Evolutionary conservation across 768 basidiomycete species (phyloP), one percentile per base, ranked within the genome.

Genomic region (Phaeolepiota aurea): DNA sequence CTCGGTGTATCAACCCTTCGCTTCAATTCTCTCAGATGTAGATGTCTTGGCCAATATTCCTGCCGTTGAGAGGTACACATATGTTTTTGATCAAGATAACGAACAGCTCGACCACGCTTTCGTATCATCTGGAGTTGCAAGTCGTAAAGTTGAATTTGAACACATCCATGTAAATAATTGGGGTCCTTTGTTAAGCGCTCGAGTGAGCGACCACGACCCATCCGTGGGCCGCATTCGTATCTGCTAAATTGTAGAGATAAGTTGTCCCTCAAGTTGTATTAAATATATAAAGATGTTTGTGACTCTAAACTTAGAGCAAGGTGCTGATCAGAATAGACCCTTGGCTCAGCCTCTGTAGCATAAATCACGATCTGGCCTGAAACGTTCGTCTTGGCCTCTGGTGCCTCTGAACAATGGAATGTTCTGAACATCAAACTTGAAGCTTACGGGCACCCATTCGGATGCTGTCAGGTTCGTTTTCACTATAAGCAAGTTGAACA

Each of bases 161-260:
- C 77, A 80, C 45, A 63, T 80, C 18, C 78, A 80, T 53, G 66
- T 77, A 22, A 80, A 80, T 48, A 77, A 71, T 39, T 78, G 76
- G 76, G 62, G 71, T 5, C 52, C 64, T n/a, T 60, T 59, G 2
- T 46, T 66, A 5, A 56, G 57, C 18, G 61, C 51, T 22, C 62
- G 75, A 10, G 61, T 70, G 28, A 77, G 75, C 42, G 77, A 79
- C 50, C 77, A 81, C 45, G 78, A 81, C 56, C 78, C 78, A 22
- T 73, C 70, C 7, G 74, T 78, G 4, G 75, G 65, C 19, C 59
- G 57, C 37, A 56, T 80, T 39, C 62, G 61, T 37, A 51, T 80
- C 9, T 77, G 76, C 50, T 68, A 57, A 46, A 16, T 38, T 4
- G 37, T 16, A n/a, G n/a, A n/a, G n/a, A n/a, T n/a, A n/a, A n/a